A percentile compares a stretch with the other conserved stretches of the same genome.
These are phyloP conservation scores for Neonothopanus nambi DNA, from an alignment of 1,284 basidiomycete species.

Conservation along the genomic window DNA sequence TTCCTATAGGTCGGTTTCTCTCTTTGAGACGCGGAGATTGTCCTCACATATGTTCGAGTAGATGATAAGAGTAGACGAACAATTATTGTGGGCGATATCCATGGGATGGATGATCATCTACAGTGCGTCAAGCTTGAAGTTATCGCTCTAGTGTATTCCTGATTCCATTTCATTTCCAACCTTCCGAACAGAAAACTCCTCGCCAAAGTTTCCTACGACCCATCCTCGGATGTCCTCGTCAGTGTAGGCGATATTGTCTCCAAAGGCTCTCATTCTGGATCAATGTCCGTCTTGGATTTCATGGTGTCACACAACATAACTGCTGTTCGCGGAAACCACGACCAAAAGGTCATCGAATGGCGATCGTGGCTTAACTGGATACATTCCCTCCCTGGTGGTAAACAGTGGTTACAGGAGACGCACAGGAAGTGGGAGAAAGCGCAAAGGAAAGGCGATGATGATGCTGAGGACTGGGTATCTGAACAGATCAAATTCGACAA, in stretches of 20 bases:
- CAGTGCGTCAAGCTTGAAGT: conserved; percentile 46
- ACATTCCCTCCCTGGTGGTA: conserved; percentile 42
- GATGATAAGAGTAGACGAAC: conserved; percentile 56
- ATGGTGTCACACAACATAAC: conserved; percentile 60
- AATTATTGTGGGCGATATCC: conserved; percentile 82
- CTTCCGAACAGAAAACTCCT: conserved; percentile 51
- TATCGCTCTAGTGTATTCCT: not conserved
- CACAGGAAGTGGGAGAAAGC: conserved; percentile 44
- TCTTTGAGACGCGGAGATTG: not conserved
- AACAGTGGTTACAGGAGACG: conserved; percentile 49
- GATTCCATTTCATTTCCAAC: not conserved
- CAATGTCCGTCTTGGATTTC: conserved; percentile 64
- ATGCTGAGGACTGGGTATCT: conserved; percentile 46
- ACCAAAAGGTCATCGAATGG: conserved; percentile 88
- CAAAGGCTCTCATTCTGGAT: conserved; percentile 62
- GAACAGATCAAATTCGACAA: conserved; percentile 35
- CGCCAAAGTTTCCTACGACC: conserved; percentile 55
- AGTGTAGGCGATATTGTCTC: conserved; percentile 82
- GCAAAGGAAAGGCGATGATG: conserved; percentile 30
- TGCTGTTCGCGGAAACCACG: conserved; percentile 90
- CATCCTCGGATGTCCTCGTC: conserved; percentile 65
- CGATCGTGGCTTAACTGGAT: conserved; percentile 79
- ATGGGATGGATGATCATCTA: conserved; percentile 74
- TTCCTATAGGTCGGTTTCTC: conserved; percentile 49
- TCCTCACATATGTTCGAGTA: conserved; percentile 25